These are phyloP conservation scores for Kodamaea neixiangensis DNA, from an alignment of 805 yeast genomes.

Conservation along the genomic window DNA sequence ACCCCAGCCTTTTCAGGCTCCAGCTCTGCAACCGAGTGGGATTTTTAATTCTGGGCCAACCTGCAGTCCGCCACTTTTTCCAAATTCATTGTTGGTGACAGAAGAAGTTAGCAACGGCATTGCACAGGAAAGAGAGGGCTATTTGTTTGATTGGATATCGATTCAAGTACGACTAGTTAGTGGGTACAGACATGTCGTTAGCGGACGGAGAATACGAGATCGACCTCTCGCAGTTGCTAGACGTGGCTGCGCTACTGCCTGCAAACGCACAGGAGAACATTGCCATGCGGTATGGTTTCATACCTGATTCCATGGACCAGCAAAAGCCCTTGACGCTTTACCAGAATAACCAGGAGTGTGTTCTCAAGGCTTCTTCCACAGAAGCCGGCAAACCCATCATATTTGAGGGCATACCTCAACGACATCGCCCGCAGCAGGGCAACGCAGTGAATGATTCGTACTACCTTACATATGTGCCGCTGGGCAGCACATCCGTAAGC, in stretches of 20 bases:
- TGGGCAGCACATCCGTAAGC: constrained; percentile 1
- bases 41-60: not conserved
- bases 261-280: constrained; percentile 17
- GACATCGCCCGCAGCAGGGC: constrained; percentile 19
- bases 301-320: constrained; percentile 44
- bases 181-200: constrained; percentile 23
- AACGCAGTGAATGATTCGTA: constrained; percentile 25
- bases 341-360: constrained; percentile 34
- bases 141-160: not conserved
- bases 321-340: constrained; percentile 32
- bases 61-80: not conserved
- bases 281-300: constrained; percentile 42
- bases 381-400: constrained; percentile 29
- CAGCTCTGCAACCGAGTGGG: not conserved
- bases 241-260: constrained; percentile 14
- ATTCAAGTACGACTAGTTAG: not conserved
- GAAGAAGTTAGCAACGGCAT: not conserved
- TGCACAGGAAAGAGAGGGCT: not conserved
- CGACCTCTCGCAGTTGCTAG: constrained; percentile 31
- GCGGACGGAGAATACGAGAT: constrained; percentile 48
- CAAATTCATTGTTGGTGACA: not conserved
- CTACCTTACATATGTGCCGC: constrained; percentile 28
- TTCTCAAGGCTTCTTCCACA: constrained; percentile 32
- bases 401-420: constrained; percentile 42
- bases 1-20: not conserved